These are phyloP conservation scores for Dalbergia oliveri DNA, from an alignment of 306 rosid genomes.

Conservation along the genomic window DNA sequence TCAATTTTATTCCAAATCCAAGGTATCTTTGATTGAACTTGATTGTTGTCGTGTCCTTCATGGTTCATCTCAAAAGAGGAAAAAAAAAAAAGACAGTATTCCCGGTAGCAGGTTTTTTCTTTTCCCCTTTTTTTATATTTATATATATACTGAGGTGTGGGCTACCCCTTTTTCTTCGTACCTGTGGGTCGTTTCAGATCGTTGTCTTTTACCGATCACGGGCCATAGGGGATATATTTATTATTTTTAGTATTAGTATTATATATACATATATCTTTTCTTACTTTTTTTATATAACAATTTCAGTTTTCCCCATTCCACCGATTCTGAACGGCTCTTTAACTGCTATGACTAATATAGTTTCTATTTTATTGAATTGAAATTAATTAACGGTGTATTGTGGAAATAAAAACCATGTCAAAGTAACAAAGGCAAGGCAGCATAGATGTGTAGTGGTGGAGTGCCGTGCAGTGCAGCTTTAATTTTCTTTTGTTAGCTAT, in stretches of 20 bases:
- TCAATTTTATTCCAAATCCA: slow-evolving; percentile 50
- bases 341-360: not conserved
- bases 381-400: slow-evolving; percentile 56
- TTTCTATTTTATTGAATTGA: slow-evolving; percentile 38
- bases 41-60: slow-evolving; percentile 25
- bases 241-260: too few relatives aligned
- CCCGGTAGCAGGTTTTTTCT: slow-evolving; percentile 52
- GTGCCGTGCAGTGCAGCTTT: slow-evolving; percentile 47
- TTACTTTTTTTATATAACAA: slow-evolving; percentile 19
- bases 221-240: slow-evolving; percentile 30
- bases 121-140: not conserved
- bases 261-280: not conserved
- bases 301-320: slow-evolving; percentile 32
- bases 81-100: not conserved
- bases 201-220: slow-evolving; percentile 54
- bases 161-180: slow-evolving; percentile 41
- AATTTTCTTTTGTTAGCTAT: not conserved
- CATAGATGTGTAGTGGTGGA: not conserved
- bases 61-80: slow-evolving; percentile 30
- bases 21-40: slow-evolving; percentile 51
- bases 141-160: slow-evolving; percentile 50
- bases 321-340: slow-evolving; percentile 32
- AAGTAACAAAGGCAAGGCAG: slow-evolving; percentile 24
- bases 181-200: slow-evolving; percentile 52
- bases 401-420: not conserved